A percentile compares a stretch with the other conserved stretches of the same genome.
Evolutionary conservation across 2,329 filamentous ascomycete species (phyloP).

Genomic region (Epichloe sibirici): DNA sequence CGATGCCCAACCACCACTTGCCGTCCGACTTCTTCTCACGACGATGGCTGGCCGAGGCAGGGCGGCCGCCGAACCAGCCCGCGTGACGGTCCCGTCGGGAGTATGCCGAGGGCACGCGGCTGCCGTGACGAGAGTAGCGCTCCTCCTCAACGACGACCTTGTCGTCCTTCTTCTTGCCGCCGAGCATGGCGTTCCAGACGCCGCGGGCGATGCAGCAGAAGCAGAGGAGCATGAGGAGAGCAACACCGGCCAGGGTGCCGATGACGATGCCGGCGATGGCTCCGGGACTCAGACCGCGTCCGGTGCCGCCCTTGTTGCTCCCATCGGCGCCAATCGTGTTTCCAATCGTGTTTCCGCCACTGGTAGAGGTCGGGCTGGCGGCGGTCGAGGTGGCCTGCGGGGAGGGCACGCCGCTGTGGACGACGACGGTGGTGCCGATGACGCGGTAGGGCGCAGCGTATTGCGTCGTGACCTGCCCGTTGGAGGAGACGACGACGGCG

Average conservation of each 20-base stretch:
- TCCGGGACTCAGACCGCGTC: slow-evolving; percentile 48
- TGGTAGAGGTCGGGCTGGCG: slow-evolving; percentile 31
- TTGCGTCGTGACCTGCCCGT: slow-evolving; percentile 39
- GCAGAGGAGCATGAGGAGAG: slow-evolving; percentile 57
- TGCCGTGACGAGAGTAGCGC: slow-evolving; percentile 40
- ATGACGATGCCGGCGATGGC: slow-evolving; percentile 76
- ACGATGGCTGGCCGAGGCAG: slow-evolving; percentile 26
- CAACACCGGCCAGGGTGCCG: slow-evolving; percentile 54
- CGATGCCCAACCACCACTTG: slow-evolving; percentile 40
- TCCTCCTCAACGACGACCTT: slow-evolving; percentile 52
- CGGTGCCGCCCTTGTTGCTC: slow-evolving; percentile 26
- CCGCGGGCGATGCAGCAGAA: slow-evolving; percentile 59
- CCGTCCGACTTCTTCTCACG: slow-evolving; percentile 37
- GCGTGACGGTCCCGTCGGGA: slow-evolving; percentile 40
- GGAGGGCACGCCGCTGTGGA: slow-evolving; percentile 36
- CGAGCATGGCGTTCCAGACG: slow-evolving; percentile 52
- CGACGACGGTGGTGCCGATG: slow-evolving; percentile 42
- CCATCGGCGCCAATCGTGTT: slow-evolving; percentile 23
- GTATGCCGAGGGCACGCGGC: slow-evolving; percentile 27
- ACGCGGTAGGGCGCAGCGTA: slow-evolving; percentile 41
- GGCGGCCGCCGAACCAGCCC: slow-evolving; percentile 42
- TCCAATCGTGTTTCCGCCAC: slow-evolving; percentile 32
- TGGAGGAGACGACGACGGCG: slow-evolving; percentile 32
- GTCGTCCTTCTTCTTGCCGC: slow-evolving; percentile 42
- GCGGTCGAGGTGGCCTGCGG: slow-evolving; percentile 36